Conservation (phyloP, 306 rosid species). For the Malus fusca region DNA sequence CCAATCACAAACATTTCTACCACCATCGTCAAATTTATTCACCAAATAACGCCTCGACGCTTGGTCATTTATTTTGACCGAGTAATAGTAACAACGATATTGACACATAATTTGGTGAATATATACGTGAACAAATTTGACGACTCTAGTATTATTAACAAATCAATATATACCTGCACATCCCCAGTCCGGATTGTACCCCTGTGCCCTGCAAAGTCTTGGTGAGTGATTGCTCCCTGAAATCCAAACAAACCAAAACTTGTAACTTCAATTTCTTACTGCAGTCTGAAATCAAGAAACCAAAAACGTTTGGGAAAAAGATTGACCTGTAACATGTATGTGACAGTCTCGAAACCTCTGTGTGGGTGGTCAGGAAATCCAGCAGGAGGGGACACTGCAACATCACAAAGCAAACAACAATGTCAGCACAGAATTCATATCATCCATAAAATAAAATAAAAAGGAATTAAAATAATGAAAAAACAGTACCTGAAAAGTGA, state of each 20-base stretch:
- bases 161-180: conserved; percentile 53
- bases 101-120: background rate
- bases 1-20: background rate
- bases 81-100: background rate
- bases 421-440: background rate
- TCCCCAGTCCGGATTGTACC: conserved; percentile 83
- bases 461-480: background rate
- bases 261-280: background rate
- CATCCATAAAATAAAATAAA: background rate
- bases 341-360: conserved; percentile 98
- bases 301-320: background rate
- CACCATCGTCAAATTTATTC: background rate
- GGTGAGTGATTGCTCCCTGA: conserved; percentile 90
- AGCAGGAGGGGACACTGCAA: conserved; percentile 70
- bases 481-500: conserved; percentile 38
- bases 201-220: conserved; percentile 92
- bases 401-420: background rate
- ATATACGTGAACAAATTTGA: background rate
- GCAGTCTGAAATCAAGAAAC: background rate
- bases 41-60: background rate
- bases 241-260: background rate
- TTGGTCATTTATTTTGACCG: background rate
- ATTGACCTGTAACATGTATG: conserved; percentile 91
- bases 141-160: background rate
- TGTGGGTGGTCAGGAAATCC: conserved; percentile 99